A percentile compares a stretch with the other conserved stretches of the same genome.
Conservation (phyloP, 2,329 filamentous ascomycete species). For the Aspergillus sp. region DNA sequence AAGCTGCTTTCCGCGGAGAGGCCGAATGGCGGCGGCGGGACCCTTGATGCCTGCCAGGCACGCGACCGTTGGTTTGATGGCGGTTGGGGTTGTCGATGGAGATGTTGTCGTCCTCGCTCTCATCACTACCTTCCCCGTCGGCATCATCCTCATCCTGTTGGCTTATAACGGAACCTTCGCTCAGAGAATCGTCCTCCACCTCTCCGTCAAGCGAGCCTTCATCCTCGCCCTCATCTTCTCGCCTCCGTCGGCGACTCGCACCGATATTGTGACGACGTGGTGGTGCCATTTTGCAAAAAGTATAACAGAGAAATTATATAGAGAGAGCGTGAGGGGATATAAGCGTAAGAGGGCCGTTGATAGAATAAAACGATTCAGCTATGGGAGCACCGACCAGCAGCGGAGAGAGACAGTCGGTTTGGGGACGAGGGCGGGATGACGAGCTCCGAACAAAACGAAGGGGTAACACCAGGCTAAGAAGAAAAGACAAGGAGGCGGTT, state of each 20-base stretch:
- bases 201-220: constrained; percentile 55
- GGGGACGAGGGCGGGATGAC: constrained; percentile 23
- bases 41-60: constrained; percentile 32
- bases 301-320: constrained; percentile 8
- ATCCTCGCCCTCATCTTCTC: constrained; percentile 55
- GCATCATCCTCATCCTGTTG: constrained; percentile 63
- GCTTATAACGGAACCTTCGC: constrained; percentile 62
- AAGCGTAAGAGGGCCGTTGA: constrained; percentile 3
- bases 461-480: constrained; percentile 21
- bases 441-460: constrained; percentile 20
- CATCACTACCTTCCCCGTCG: constrained; percentile 63
- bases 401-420: constrained; percentile 28
- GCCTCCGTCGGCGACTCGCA: constrained; percentile 49
- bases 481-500: constrained; percentile 1
- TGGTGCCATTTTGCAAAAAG: constrained; percentile 46
- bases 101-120: constrained; percentile 56
- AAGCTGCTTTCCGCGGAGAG: constrained; percentile 36
- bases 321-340: constrained; percentile 5
- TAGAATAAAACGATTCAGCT: constrained; percentile 11
- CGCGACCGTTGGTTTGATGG: constrained; percentile 34
- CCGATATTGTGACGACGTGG: constrained; percentile 49
- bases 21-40: constrained; percentile 41
- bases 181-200: constrained; percentile 65
- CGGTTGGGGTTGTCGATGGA: constrained; percentile 31
- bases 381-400: constrained; percentile 25